Evolutionary conservation across 1,284 basidiomycete genomes (phyloP), one percentile per base, ranked within the genome.

Genomic region (Sanghuangporus sanghuang): DNA sequence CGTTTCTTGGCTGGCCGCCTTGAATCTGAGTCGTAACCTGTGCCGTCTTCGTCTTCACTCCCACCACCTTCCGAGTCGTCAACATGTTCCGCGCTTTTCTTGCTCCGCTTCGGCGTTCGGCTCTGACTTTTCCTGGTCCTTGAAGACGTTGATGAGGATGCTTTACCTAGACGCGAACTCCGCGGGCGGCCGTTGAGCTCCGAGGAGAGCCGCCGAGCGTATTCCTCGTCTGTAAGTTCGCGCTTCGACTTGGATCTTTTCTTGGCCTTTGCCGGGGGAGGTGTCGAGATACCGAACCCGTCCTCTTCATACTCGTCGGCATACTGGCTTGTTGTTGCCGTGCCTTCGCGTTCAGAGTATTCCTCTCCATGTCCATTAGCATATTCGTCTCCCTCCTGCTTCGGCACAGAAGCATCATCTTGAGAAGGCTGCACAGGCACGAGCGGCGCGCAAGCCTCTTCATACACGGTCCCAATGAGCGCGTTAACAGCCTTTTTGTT

Each of bases 101-200:
- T 82, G 60, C 73, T 74, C 69, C 76, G 79, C 73, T 79, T 83
- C 50, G 73, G 62, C 36, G 76, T 66, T 40, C 81, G 77, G 63
- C 77, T 82, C 53, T 75, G 68, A 56, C 74, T 76, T 9, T 71
- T 71, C 67, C 72, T 77, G 69, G 67, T 70, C 6, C 68, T 55
- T 63, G 65, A 40, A 50, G 70, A 39, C 52, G 69, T 64, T 40
- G 57, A 57, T 56, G 70, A 36, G 54, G 69, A 64, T 44, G 59
- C 56, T 67, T 65, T 54, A 74, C 81, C 66, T 21, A 70, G 64
- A 11, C 76, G 70, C 46, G 76, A 72, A 53, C 82, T 78, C 54
- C 85, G 80, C 27, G 82, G 77, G 57, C 85, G 83, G 64, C 85
- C 80, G 68, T 92, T 92, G 59, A 92, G 81, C 74, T 91, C 87